phyloP scores from a whole-genome alignment of 2,329 filamentous ascomycete species.

The Trichoderma oligosporum region DNA sequence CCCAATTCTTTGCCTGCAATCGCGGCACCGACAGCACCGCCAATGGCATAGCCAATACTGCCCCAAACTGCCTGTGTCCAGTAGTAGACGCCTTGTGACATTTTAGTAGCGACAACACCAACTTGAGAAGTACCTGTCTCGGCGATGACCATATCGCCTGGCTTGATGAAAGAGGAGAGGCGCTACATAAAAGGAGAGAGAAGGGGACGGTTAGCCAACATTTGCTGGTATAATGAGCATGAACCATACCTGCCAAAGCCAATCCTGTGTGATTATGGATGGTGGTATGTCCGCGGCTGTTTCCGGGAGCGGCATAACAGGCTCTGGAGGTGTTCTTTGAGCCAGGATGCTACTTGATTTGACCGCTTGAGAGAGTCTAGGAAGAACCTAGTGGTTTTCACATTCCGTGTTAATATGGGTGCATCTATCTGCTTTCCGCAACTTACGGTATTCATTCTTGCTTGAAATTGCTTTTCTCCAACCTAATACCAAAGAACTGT shows the following conservation, averaged over 20 bases:
- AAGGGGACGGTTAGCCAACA: not conserved
- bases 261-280: not conserved
- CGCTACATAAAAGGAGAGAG: not conserved
- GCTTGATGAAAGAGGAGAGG: slow-evolving; percentile 13
- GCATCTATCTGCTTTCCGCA: not conserved
- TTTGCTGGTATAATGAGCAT: not conserved
- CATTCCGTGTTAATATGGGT: not conserved
- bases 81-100: slow-evolving; percentile 18
- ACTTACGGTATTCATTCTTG: not conserved
- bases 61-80: slow-evolving; percentile 26
- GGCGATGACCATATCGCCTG: slow-evolving; percentile 23
- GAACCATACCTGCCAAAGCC: not conserved
- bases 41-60: slow-evolving; percentile 25
- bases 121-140: slow-evolving; percentile 26
- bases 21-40: slow-evolving; percentile 21
- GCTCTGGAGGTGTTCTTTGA: not conserved
- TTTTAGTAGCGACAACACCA: slow-evolving; percentile 16
- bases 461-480: not conserved
- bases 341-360: not conserved
- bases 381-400: not conserved
- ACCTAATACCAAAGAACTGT: not conserved
- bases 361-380: not conserved
- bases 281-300: not conserved
- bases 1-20: slow-evolving; percentile 25
- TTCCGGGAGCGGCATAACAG: not conserved